Conservation (phyloP, 306 rosid genomes). For the Crataegus laevigata region DNA sequence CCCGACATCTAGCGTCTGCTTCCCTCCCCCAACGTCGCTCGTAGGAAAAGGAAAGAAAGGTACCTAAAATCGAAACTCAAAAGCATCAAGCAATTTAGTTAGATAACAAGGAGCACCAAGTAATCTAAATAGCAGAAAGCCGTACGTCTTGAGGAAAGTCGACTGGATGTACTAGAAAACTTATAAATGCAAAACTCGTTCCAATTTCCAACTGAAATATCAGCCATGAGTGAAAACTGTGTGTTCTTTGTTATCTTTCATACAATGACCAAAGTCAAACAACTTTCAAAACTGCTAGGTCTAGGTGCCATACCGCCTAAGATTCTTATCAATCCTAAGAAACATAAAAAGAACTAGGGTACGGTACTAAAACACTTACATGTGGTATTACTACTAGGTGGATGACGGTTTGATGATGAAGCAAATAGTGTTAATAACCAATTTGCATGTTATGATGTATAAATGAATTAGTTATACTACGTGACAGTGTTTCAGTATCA, state of each 20-base stretch:
- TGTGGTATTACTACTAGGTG: no score
- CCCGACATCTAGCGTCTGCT: no score
- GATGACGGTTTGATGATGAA: neutral
- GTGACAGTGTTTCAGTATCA: no score
- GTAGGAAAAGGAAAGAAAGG: no score
- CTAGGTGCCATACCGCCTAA: neutral
- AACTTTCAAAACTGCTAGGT: neutral
- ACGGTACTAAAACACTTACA: no score
- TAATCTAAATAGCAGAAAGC: neutral
- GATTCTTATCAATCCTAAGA: neutral
- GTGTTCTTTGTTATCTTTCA: neutral
- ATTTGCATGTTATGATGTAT: neutral
- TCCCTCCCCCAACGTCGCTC: no score
- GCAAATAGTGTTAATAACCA: neutral
- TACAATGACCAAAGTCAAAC: neutral
- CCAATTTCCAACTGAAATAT: neutral
- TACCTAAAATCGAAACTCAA: neutral
- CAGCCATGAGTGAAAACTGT: neutral
- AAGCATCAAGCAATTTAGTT: constrained; percentile 9
- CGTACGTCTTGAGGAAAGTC: no score
- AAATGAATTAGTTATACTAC: no score
- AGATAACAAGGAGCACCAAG: neutral
- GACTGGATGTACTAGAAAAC: neutral
- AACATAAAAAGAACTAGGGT: no score
- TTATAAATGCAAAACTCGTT: neutral